Evolutionary conservation across 2,329 filamentous ascomycete species (phyloP).

Genomic region (Sporothrix euskadiensis): DNA sequence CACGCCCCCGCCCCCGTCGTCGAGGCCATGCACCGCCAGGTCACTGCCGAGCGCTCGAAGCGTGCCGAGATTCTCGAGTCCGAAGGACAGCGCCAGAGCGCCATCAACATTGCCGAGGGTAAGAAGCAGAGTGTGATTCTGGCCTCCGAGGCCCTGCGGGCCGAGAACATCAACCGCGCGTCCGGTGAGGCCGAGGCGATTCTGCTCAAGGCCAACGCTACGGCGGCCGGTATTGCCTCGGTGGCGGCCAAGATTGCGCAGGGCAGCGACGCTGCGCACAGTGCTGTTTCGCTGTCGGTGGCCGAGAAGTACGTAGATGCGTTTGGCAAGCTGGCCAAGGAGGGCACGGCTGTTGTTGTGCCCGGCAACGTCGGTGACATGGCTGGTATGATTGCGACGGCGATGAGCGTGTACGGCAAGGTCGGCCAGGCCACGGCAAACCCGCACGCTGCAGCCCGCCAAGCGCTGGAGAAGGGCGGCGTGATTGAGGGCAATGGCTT

Average conservation of each 20-base stretch:
- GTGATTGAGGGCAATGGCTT: conserved; percentile 27
- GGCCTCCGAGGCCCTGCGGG: conserved; percentile 84
- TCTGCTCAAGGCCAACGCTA: conserved; percentile 78
- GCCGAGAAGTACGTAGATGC: conserved; percentile 97
- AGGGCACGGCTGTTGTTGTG: conserved; percentile 92
- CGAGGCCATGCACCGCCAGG: conserved; percentile 96
- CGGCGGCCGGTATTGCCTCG: conserved; percentile 82
- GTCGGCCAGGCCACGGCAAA: conserved; percentile 78
- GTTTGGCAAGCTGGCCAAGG: conserved; percentile 87
- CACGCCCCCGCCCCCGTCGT: conserved; percentile 93
- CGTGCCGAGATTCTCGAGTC: conserved; percentile 96
- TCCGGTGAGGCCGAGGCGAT: conserved; percentile 93
- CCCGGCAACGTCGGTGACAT: conserved; percentile 97
- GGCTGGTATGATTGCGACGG: conserved; percentile 93
- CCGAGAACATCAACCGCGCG: conserved; percentile 91
- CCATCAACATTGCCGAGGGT: conserved; percentile 98
- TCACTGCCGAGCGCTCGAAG: conserved; percentile 96
- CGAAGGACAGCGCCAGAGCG: conserved; percentile 93
- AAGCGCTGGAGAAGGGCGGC: conserved; percentile 44
- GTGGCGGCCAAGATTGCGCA: conserved; percentile 74
- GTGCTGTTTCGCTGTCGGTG: conserved; percentile 81
- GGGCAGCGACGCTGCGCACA: conserved; percentile 74
- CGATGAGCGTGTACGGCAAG: conserved; percentile 92
- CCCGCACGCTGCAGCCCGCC: conserved; percentile 63
- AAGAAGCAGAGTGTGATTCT: conserved; percentile 96